These are phyloP conservation scores for Cladosporium sp. DNA, from an alignment of 2,329 filamentous ascomycete species.

Conservation along the genomic window DNA sequence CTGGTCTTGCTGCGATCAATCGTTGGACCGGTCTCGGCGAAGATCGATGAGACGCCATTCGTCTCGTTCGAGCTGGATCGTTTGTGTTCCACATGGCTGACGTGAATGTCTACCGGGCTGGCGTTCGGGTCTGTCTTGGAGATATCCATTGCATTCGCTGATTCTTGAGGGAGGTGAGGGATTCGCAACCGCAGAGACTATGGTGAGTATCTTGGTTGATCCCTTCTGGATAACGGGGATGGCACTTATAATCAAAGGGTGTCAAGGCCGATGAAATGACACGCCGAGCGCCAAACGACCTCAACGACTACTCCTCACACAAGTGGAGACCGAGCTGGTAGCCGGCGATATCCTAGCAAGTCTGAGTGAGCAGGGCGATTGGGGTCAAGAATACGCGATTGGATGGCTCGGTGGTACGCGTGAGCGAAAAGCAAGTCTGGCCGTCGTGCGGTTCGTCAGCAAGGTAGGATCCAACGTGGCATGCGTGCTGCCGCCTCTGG, in stretches of 20 bases:
- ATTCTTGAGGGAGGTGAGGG: background rate
- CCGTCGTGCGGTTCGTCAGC: constrained; percentile 13
- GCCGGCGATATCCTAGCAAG: constrained; percentile 7
- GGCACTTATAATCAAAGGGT: too few species aligned
- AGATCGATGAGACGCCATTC: constrained; percentile 1
- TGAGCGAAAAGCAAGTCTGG: constrained; percentile 7
- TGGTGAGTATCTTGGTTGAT: too few species aligned
- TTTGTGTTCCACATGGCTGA: constrained; percentile 21
- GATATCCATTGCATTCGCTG: background rate
- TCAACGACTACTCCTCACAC: constrained; percentile 7
- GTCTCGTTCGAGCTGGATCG: constrained; percentile 14
- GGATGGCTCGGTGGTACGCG: constrained; percentile 5
- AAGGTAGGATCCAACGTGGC: constrained; percentile 1
- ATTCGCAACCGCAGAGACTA: too few species aligned
- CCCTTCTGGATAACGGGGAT: too few species aligned
- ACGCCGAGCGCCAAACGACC: constrained; percentile 5
- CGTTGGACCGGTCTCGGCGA: constrained; percentile 18
- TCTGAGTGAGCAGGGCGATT: background rate
- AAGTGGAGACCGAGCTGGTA: background rate
- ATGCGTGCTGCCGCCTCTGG: constrained; percentile 2
- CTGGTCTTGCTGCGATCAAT: constrained; percentile 28
- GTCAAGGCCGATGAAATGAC: constrained; percentile 1
- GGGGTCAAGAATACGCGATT: background rate
- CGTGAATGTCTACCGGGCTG: constrained; percentile 14
- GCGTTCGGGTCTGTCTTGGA: background rate